A percentile compares a stretch with the other conserved stretches of the same genome.
phyloP scores from a whole-genome alignment of 805 yeast genomes.

The Yamadazyma insecticola region DNA sequence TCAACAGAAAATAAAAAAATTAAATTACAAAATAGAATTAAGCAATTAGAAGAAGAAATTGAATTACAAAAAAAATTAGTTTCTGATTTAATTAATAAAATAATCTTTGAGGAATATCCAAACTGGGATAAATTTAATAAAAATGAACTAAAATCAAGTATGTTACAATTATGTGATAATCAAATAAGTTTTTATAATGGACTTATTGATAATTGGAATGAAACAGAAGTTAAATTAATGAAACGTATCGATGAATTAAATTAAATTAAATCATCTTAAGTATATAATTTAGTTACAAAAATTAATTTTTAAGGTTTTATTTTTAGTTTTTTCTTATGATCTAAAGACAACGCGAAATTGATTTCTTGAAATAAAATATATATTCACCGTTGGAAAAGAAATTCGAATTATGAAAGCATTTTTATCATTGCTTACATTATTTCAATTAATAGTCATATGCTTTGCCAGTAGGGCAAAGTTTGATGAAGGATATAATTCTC shows the following conservation, averaged over 20 bases:
- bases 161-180: conserved; percentile 68
- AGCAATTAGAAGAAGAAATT: conserved; percentile 43
- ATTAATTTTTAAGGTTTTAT: too few species aligned
- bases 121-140: conserved; percentile 79
- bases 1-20: conserved; percentile 41
- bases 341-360: too few species aligned
- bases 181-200: conserved; percentile 70
- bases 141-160: conserved; percentile 66
- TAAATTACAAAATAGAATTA: conserved; percentile 38
- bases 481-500: conserved; percentile 44
- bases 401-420: conserved; percentile 5
- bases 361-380: too few species aligned
- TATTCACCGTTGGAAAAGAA: too few species aligned
- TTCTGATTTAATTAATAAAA: conserved; percentile 40
- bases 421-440: conserved; percentile 3
- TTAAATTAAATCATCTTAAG: too few species aligned
- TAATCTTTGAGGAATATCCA: conserved; percentile 48
- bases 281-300: too few species aligned
- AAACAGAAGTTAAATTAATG: conserved; percentile 37
- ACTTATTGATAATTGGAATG: conserved; percentile 68
- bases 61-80: conserved; percentile 40
- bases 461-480: conserved; percentile 46
- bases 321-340: too few species aligned
- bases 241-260: conserved; percentile 22
- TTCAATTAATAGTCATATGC: conserved; percentile 4